These are phyloP conservation scores for Dalbergia oliveri DNA, from an alignment of 306 rosid species.

Conservation along the genomic window DNA sequence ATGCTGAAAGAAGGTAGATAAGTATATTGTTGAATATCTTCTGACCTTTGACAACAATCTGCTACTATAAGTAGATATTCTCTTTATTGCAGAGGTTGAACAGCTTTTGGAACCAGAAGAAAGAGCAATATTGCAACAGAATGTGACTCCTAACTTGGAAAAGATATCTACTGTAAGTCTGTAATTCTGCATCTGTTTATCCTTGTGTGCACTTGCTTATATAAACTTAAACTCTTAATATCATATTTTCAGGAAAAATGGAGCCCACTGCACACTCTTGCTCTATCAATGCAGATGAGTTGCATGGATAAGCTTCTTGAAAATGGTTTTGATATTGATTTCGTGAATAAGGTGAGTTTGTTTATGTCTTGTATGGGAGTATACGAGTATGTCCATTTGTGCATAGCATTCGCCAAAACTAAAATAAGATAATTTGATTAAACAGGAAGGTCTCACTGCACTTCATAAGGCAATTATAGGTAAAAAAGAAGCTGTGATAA, in stretches of 20 bases:
- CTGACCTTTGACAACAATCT: conserved; percentile 5
- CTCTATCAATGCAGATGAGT: conserved; percentile 73
- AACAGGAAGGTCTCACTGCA: conserved; percentile 90
- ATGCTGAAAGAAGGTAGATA: conserved; percentile 28
- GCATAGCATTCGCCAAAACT: conserved; percentile 28
- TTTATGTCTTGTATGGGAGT: conserved; percentile 17
- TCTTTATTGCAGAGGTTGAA: conserved; percentile 80
- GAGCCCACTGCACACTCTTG: conserved; percentile 79
- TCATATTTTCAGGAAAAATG: conserved; percentile 73
- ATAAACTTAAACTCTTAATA: conserved; percentile 14
- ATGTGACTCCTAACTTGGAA: conserved; percentile 66
- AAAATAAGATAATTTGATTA: conserved; percentile 48
- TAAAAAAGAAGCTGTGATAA: conserved; percentile 79
- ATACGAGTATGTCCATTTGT: neutral
- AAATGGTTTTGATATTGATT: conserved; percentile 72
- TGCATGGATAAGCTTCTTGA: conserved; percentile 80
- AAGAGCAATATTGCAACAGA: conserved; percentile 72
- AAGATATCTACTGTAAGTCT: conserved; percentile 78
- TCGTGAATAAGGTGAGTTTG: conserved; percentile 59
- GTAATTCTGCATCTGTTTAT: conserved; percentile 33
- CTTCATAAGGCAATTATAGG: conserved; percentile 91
- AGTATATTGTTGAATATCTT: conserved; percentile 33
- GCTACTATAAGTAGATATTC: conserved; percentile 21
- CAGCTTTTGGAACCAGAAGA: conserved; percentile 85
- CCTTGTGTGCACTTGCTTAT: conserved; percentile 32